Evolutionary conservation across 2,329 filamentous ascomycete species (phyloP).

Genomic region (Septoria petroselini): DNA sequence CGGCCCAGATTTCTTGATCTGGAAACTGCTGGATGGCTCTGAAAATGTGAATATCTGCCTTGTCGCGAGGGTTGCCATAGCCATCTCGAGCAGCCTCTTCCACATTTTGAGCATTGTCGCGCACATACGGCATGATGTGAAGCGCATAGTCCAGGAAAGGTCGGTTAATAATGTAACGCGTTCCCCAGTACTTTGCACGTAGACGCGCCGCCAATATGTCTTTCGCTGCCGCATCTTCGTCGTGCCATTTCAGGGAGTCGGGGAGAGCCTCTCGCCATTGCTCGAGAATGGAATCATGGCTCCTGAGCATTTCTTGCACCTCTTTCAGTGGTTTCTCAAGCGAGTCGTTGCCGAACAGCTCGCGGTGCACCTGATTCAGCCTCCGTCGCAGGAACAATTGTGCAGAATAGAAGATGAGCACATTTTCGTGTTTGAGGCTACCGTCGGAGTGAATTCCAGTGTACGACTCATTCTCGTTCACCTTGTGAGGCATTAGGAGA

Average conservation of each 20-base stretch:
- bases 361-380: slow-evolving; percentile 55
- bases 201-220: slow-evolving; percentile 81
- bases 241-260: slow-evolving; percentile 57
- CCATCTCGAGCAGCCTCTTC: slow-evolving; percentile 34
- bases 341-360: slow-evolving; percentile 50
- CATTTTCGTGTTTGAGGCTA: slow-evolving; percentile 34
- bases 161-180: slow-evolving; percentile 81
- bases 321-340: too few species aligned
- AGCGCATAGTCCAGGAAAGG: slow-evolving; percentile 66
- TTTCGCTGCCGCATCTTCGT: slow-evolving; percentile 65
- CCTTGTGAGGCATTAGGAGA: slow-evolving; percentile 64
- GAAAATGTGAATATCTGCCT: slow-evolving; percentile 38
- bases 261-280: slow-evolving; percentile 61
- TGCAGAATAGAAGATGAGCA: slow-evolving; percentile 59
- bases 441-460: slow-evolving; percentile 25
- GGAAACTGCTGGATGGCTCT: slow-evolving; percentile 35
- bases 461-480: slow-evolving; percentile 40
- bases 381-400: slow-evolving; percentile 60
- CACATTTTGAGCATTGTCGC: slow-evolving; percentile 22
- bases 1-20: slow-evolving; percentile 32
- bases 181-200: slow-evolving; percentile 92
- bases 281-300: too few species aligned
- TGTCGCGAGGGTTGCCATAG: slow-evolving; percentile 33
- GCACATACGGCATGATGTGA: slow-evolving; percentile 44
- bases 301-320: too few species aligned